Base-by-base conservation (phyloP, 331 rosid species). In the Prunus yedoensis region DNA sequence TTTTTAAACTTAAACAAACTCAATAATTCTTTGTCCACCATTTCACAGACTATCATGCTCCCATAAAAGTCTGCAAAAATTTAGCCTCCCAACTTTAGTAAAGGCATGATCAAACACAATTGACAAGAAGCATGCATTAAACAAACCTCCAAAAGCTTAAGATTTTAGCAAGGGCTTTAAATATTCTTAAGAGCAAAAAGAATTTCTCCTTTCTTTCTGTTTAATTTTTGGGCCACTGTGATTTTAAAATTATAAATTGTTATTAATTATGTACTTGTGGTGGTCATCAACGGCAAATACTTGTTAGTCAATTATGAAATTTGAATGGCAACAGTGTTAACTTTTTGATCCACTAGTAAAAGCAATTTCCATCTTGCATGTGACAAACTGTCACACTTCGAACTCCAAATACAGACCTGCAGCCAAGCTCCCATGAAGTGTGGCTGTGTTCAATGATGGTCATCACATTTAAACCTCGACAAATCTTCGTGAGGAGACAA, bases 381-480 rank as follows among this genome's bases (percentile, higher is more conserved):
- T 25, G 51, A 62, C 35, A 35, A 78, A 41, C 66, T 32, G 68
- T 72, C 82, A 43, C 63, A 72, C 30, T 46, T 58, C 12, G 12
- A 72, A 18, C 54, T 27, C 74, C 74, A 14, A 49, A 58, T 15
- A 41, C 59, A 52, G 51, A 63, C 28, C 23, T 4, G 57, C 69
- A 38, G 25, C 46, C 16, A 50, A 70, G 59, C 72, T 71, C 38
- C 38, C 77, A 71, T 20, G 59, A 78, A 49, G 66, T 49, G 66
- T 25, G 66, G 18, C n/a, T 16, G 71, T 54, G 69, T 61, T 73
- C 32, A 79, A 79, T 56, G 54, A 79, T 79, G 18, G 46, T 68
- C 49, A 18, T 14, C 18, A 45, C 65, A 66, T 16, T 10, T 17
- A 25, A 51, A 61, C 69, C 57, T 60, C 70, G 56, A 72, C 67